Percentiles rank a stretch among this genome's conserved stretches.
Evolutionary conservation across 2,329 filamentous ascomycete genomes (phyloP).

Genomic region (Cladophialophora yegresii): DNA sequence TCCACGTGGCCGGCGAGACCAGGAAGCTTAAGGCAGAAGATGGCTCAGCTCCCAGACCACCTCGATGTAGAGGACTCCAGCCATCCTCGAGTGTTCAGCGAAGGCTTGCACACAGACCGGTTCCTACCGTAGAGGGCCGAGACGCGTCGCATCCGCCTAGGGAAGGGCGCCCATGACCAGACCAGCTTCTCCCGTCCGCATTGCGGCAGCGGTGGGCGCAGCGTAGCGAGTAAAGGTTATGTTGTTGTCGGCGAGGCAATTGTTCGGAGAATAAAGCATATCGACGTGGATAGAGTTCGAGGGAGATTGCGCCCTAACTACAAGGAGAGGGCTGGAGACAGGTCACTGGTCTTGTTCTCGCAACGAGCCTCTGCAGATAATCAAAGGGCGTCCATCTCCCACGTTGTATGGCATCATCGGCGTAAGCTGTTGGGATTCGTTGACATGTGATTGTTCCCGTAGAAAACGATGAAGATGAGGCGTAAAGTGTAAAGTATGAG

Average conservation of each 20-base stretch:
- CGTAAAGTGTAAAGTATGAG: no score
- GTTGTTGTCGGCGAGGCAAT: neutral
- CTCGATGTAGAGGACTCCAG: neutral
- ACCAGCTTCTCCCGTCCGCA: no score
- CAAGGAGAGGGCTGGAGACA: neutral
- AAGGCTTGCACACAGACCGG: no score
- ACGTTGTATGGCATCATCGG: no score
- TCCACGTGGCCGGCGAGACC: neutral
- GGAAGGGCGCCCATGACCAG: neutral
- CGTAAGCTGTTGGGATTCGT: no score
- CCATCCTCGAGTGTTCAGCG: no score
- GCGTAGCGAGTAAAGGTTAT: neutral
- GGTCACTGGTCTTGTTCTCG: neutral
- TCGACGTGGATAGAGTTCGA: slow-evolving; percentile 7
- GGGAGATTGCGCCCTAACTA: slow-evolving; percentile 14
- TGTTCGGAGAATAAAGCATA: slow-evolving; percentile 3
- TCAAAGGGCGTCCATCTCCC: no score
- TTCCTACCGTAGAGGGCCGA: neutral
- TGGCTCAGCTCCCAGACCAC: neutral
- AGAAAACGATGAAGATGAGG: no score
- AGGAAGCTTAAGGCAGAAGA: neutral
- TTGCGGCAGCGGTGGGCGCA: no score
- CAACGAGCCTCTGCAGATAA: neutral
- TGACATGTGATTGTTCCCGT: no score
- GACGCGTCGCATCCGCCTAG: neutral